Evolutionary conservation across 345 rosid genomes (phyloP).

Genomic region (Sonneratia alba): DNA sequence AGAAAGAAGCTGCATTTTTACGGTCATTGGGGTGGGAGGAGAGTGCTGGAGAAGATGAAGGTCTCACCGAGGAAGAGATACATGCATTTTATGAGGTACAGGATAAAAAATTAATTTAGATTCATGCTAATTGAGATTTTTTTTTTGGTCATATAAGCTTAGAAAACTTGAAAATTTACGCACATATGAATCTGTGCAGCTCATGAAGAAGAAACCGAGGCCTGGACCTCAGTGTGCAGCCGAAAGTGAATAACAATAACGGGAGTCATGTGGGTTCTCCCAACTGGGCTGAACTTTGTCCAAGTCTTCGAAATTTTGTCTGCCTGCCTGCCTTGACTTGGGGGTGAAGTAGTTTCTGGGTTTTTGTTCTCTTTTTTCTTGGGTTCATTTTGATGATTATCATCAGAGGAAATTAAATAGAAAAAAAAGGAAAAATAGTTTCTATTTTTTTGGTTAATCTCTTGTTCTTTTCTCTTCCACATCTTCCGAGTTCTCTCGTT

Average conservation of each 20-base stretch:
- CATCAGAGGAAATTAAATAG: neutral
- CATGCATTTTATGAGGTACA: slow-evolving; percentile 30
- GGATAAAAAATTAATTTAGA: neutral
- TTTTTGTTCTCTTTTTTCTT: neutral
- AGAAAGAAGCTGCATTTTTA: slow-evolving; percentile 39
- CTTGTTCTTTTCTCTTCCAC: neutral
- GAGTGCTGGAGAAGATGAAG: slow-evolving; percentile 38
- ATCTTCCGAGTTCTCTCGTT: no score
- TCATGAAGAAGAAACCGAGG: slow-evolving; percentile 12
- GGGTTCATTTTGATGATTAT: neutral
- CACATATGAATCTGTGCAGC: slow-evolving; percentile 6
- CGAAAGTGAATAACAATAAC: slow-evolving; percentile 5
- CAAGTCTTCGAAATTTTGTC: slow-evolving; percentile 8
- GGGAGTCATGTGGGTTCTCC: neutral
- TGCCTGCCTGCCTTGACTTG: slow-evolving; percentile 6
- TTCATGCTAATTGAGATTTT: neutral
- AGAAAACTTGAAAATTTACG: neutral
- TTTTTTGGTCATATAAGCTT: neutral
- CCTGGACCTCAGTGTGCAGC: slow-evolving; percentile 2
- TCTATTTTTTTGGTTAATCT: neutral
- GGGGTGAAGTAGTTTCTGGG: slow-evolving; percentile 6
- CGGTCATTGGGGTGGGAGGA: slow-evolving; percentile 59
- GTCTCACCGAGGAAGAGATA: slow-evolving; percentile 55
- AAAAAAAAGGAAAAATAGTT: neutral
- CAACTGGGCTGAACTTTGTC: slow-evolving; percentile 3